Base-by-base conservation (phyloP, 768 basidiomycete species). In the Gymnopilus dilepis region DNA sequence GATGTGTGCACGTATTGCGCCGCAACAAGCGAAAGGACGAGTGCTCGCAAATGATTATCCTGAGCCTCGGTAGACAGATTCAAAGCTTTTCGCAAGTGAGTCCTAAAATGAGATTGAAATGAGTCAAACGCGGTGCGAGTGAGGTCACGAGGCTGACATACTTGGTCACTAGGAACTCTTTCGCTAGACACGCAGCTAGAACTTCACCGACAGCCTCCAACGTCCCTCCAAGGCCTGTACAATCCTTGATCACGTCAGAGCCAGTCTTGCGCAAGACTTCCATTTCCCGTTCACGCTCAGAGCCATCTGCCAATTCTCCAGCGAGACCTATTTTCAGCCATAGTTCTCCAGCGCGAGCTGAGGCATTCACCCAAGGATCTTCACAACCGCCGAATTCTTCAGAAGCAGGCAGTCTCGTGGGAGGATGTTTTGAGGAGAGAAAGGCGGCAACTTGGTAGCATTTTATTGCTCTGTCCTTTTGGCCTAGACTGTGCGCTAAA, bases 1-100 rank as follows among this genome's bases (percentile, higher is more conserved):
- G 89, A 83, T 0, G 91, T 92, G 58, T 91, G 84, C 26, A 89
- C 67, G 62, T 91, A 93, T 63, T 92, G 88, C 26, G 87, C 81
- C 1, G 90, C 81, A 11, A 88, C 82, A 17, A 92, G 79, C 2
- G 88, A 84, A 17, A 93, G 77, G 3, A 92, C 78, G 1, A 91
- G 75, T 12, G 89, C 89, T 8, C 90, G 87, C 19, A 92, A 74
- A 68, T 92, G 84, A 63, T 91, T 93, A 62, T 93, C 91, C 19
- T 82, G 85, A 3, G 88, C 80, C 1, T 71, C 66, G 1, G 83
- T 86, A 0, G 86, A 83, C 13, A 88, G 76, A 12, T 81, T 78
- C 1, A 94, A 79, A 0, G 90, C 87, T 0, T 74, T 72, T 57
- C 87, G 87, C n/a, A 84, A 76, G 53, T 87, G 81, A 56, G 82